Evolutionary conservation across 208 protist genomes (phyloP).

Genomic region (Trypanosoma boissoni): DNA sequence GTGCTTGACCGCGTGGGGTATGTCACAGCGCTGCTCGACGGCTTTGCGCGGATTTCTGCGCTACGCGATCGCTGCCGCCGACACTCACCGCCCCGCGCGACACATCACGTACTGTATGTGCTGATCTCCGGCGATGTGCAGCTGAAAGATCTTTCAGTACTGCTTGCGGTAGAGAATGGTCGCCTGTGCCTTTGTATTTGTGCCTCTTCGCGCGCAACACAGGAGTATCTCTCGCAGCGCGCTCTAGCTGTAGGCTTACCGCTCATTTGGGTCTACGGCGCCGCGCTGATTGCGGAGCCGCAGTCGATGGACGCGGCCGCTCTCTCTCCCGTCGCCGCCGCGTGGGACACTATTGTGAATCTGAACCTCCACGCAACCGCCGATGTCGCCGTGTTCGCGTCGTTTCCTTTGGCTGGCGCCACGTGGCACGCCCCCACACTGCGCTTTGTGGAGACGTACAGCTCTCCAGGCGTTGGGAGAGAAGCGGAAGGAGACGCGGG

Average conservation of each 20-base stretch:
- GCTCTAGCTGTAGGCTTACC: conserved; percentile 26
- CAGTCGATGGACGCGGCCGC: conserved; percentile 14
- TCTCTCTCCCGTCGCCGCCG: conserved; percentile 47
- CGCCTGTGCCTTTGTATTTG: conserved; percentile 55
- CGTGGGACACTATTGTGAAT: conserved; percentile 53
- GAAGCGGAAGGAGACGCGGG: conserved; percentile 23
- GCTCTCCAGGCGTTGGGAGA: too few species aligned
- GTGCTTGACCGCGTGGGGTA: conserved; percentile 22
- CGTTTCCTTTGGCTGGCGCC: conserved; percentile 35
- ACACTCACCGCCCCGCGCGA: not conserved
- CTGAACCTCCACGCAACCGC: conserved; percentile 15
- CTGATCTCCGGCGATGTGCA: conserved; percentile 38
- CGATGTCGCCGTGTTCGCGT: conserved; percentile 39
- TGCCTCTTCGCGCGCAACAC: conserved; percentile 60
- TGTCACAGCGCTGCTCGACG: conserved; percentile 24
- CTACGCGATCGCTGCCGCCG: conserved; percentile 19
- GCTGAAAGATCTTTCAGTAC: conserved; percentile 45
- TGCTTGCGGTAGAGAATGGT: conserved; percentile 56
- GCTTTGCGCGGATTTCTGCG: conserved; percentile 18
- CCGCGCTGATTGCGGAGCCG: conserved; percentile 45
- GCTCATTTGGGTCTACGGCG: conserved; percentile 60
- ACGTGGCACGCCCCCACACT: conserved; percentile 23
- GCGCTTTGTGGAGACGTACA: conserved; percentile 30
- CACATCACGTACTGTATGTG: conserved; percentile 45
- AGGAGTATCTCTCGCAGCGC: conserved; percentile 37